A percentile compares a stretch with the other conserved stretches of the same genome.
phyloP scores from a whole-genome alignment of 1,139 yeast species.

The Nakaseomyces glabratus region DNA sequence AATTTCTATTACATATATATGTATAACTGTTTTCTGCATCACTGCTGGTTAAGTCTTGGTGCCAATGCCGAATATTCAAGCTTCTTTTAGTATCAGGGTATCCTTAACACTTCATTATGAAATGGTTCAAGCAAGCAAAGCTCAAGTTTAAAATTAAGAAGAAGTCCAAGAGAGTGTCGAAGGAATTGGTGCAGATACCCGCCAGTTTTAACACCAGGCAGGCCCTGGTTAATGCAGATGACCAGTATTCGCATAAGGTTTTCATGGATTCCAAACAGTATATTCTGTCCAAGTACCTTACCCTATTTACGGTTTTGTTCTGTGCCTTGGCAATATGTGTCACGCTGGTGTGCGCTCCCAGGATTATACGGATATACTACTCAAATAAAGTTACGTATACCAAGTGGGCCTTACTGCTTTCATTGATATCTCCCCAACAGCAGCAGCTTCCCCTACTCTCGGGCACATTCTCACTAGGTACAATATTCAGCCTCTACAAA shows the following conservation, averaged over 20 bases:
- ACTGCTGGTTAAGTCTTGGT: no score
- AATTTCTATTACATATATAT: no score
- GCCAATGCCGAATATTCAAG: no score
- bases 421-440: no score
- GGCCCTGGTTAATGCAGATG: neutral
- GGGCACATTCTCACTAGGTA: constrained; percentile 3
- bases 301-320: neutral
- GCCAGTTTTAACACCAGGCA: constrained; percentile 2
- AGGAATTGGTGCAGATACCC: neutral
- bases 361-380: constrained; percentile 1
- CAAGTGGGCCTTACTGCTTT: constrained; percentile 2
- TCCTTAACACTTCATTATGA: no score
- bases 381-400: neutral
- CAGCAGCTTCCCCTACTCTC: no score
- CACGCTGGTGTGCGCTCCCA: neutral
- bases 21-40: no score
- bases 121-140: no score
- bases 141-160: no score
- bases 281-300: constrained; percentile 2
- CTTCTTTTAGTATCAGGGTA: no score
- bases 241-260: no score
- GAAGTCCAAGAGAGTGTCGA: neutral
- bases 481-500: neutral
- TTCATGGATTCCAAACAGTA: neutral
- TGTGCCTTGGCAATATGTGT: constrained; percentile 1